These are phyloP conservation scores for Kwoniella dendrophila DNA, from an alignment of 768 basidiomycete species.

Conservation along the genomic window DNA sequence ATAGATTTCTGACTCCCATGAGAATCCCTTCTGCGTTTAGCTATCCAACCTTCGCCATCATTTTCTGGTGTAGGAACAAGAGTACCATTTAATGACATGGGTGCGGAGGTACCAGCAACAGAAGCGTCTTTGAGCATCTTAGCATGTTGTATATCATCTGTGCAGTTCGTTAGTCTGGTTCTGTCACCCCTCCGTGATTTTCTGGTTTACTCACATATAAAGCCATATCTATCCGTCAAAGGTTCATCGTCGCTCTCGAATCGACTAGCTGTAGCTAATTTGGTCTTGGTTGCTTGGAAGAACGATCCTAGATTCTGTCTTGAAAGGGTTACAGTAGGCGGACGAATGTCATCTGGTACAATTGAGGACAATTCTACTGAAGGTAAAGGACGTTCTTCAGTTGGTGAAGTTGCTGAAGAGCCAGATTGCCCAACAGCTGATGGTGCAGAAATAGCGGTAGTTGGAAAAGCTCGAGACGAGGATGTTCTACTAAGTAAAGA, in stretches of 20 bases:
- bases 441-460: conserved; percentile 37
- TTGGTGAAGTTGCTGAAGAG: conserved; percentile 23
- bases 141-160: conserved; percentile 52
- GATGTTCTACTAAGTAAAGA: conserved; percentile 36
- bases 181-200: too few relatives aligned
- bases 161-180: conserved; percentile 1
- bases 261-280: conserved; percentile 37
- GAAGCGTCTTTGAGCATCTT: conserved; percentile 49
- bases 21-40: conserved; percentile 26
- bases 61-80: conserved; percentile 18
- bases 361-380: conserved; percentile 51
- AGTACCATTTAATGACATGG: conserved; percentile 42
- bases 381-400: conserved; percentile 23
- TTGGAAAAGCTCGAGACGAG: conserved; percentile 35
- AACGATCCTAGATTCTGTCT: conserved; percentile 47
- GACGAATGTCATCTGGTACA: conserved; percentile 40
- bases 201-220: conserved; percentile 46
- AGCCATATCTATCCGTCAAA: conserved; percentile 54
- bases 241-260: conserved; percentile 47
- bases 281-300: conserved; percentile 29
- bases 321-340: conserved; percentile 50
- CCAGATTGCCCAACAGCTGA: conserved; percentile 11
- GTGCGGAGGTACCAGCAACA: conserved; percentile 39
- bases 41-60: conserved; percentile 47
- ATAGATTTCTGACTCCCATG: conserved; percentile 5